A percentile compares a stretch with the other conserved stretches of the same genome.
Evolutionary conservation across 306 rosid species (phyloP).

Genomic region (Alnus rubra): DNA sequence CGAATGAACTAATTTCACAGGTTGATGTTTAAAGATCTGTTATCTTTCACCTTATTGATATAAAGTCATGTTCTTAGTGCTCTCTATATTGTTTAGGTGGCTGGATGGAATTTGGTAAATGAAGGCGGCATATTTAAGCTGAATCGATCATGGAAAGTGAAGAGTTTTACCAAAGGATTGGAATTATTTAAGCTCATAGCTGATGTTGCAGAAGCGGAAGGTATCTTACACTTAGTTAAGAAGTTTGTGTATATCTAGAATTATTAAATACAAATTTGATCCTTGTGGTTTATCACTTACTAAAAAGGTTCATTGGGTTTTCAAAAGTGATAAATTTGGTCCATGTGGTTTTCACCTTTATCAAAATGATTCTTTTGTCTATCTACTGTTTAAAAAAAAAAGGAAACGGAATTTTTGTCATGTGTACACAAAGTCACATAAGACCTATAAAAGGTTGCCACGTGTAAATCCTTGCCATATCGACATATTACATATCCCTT

Average conservation of each 20-base stretch:
- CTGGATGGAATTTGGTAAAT: conserved; percentile 63
- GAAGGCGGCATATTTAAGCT: conserved; percentile 65
- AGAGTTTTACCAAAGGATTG: conserved; percentile 78
- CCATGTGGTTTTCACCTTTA: too few species aligned
- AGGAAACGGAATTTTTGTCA: too few species aligned
- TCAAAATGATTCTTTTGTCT: too few species aligned
- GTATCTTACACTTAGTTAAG: conserved; percentile 32
- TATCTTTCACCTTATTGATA: neutral
- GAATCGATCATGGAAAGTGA: conserved; percentile 68
- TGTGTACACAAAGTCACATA: too few species aligned
- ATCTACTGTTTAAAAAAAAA: too few species aligned
- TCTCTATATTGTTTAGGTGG: conserved; percentile 45
- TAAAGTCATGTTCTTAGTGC: neutral
- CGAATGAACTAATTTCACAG: conserved; percentile 55
- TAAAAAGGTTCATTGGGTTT: too few species aligned
- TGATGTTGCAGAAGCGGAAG: conserved; percentile 83
- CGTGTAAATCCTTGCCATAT: too few species aligned
- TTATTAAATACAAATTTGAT: too few species aligned
- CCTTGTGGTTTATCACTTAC: too few species aligned
- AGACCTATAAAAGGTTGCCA: too few species aligned
- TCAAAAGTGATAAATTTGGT: too few species aligned
- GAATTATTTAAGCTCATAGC: conserved; percentile 69
- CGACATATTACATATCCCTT: too few species aligned
- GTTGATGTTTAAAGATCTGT: conserved; percentile 30
- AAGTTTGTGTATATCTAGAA: neutral